phyloP scores from a whole-genome alignment of 495 filamentous ascomycete genomes.

The Penicillium coffeae region DNA sequence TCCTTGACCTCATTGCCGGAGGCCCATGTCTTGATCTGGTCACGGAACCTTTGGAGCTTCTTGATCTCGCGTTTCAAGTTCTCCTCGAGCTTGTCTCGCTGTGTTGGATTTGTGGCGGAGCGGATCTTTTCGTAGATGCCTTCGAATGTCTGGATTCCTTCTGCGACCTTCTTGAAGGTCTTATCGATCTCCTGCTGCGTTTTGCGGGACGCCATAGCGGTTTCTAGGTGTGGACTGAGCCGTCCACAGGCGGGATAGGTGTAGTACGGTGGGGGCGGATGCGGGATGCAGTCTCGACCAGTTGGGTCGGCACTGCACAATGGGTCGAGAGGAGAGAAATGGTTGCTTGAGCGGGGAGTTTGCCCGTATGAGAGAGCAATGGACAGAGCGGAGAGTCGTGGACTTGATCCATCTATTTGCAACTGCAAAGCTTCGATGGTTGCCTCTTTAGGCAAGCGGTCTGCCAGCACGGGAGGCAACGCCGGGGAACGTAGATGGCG shows the following conservation, averaged over 20 bases:
- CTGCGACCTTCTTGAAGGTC: slow-evolving; percentile 94
- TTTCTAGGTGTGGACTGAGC: slow-evolving; percentile 18
- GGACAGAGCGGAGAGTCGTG: slow-evolving; percentile 11
- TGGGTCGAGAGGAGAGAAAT: not conserved
- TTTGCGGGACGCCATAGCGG: slow-evolving; percentile 85
- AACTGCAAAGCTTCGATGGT: slow-evolving; percentile 25
- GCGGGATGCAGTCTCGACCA: slow-evolving; percentile 20
- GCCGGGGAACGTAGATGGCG: not conserved
- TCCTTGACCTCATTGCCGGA: slow-evolving; percentile 98
- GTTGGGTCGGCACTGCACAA: slow-evolving; percentile 8
- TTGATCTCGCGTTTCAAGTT: slow-evolving; percentile 98
- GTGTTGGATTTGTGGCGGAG: slow-evolving; percentile 81
- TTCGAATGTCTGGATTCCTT: slow-evolving; percentile 91
- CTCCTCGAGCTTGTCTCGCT: slow-evolving; percentile 97
- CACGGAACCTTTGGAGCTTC: slow-evolving; percentile 93
- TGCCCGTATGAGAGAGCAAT: slow-evolving; percentile 12
- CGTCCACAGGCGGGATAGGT: slow-evolving; percentile 17
- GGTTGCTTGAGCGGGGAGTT: slow-evolving; percentile 9
- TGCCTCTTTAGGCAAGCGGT: slow-evolving; percentile 28
- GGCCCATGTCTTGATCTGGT: slow-evolving; percentile 99
- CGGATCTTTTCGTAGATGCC: slow-evolving; percentile 94
- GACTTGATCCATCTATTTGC: slow-evolving; percentile 17
- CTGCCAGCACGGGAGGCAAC: not conserved
- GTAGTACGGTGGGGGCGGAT: slow-evolving; percentile 13
- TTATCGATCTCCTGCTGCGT: slow-evolving; percentile 95